These are phyloP conservation scores for Botrytis aclada DNA, from an alignment of 2,329 filamentous ascomycete species.

Conservation along the genomic window DNA sequence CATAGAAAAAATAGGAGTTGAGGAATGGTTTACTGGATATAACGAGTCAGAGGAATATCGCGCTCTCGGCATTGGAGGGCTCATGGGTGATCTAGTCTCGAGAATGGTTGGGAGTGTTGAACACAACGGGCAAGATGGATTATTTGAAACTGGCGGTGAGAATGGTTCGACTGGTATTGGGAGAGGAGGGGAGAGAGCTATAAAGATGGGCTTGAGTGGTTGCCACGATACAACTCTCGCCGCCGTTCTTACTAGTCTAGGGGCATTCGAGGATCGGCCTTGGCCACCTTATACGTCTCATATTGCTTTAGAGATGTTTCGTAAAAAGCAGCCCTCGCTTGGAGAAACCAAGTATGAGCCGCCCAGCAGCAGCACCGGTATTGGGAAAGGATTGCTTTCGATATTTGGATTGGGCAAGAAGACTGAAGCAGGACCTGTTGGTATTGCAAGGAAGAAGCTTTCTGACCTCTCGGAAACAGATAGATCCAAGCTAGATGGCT, in stretches of 20 bases:
- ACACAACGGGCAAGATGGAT: slow-evolving; percentile 49
- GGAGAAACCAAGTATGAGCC: slow-evolving; percentile 7
- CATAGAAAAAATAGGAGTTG: slow-evolving; percentile 70
- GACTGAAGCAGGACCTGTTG: slow-evolving; percentile 35
- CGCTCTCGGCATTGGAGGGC: slow-evolving; percentile 77
- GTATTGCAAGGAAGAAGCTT: slow-evolving; percentile 60
- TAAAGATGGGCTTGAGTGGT: slow-evolving; percentile 77
- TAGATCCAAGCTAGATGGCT: slow-evolving; percentile 61
- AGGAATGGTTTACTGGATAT: slow-evolving; percentile 93
- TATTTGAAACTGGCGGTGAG: slow-evolving; percentile 47
- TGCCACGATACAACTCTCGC: slow-evolving; percentile 95
- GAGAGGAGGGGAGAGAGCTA: slow-evolving; percentile 47
- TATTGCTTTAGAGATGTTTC: slow-evolving; percentile 87
- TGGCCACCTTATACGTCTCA: slow-evolving; percentile 97
- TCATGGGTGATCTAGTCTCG: slow-evolving; percentile 79
- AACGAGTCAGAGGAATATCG: slow-evolving; percentile 82
- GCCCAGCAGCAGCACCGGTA: not conserved
- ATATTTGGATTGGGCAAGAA: slow-evolving; percentile 27
- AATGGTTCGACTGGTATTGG: slow-evolving; percentile 41
- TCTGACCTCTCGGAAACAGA: slow-evolving; percentile 55
- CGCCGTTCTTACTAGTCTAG: slow-evolving; percentile 71
- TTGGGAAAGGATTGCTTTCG: slow-evolving; percentile 28
- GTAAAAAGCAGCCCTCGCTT: slow-evolving; percentile 43
- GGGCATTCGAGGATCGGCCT: slow-evolving; percentile 66
- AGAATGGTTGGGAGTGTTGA: slow-evolving; percentile 70